phyloP scores from a whole-genome alignment of 2,329 filamentous ascomycete genomes.

The Curvularia lunata region DNA sequence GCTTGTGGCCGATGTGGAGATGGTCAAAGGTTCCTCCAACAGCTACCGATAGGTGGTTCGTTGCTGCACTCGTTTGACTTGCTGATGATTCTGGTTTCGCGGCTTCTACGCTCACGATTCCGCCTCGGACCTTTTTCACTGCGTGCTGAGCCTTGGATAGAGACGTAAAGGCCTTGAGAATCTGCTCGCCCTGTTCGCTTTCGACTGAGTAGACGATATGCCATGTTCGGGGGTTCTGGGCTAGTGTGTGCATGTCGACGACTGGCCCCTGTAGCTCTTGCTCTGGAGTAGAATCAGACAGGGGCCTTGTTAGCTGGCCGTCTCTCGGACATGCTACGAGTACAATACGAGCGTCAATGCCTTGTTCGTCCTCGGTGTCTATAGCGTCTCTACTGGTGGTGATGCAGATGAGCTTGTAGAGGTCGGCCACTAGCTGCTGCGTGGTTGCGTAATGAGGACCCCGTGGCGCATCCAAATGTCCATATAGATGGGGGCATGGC shows the following conservation, averaged over 20 bases:
- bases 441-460: constrained; percentile 68
- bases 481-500: constrained; percentile 66
- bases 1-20: constrained; percentile 91
- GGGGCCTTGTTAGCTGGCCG: constrained; percentile 33
- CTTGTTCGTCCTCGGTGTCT: constrained; percentile 69
- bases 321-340: constrained; percentile 67
- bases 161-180: constrained; percentile 58
- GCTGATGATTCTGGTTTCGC: constrained; percentile 6
- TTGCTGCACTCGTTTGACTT: constrained; percentile 9
- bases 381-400: constrained; percentile 70
- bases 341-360: constrained; percentile 77
- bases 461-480: constrained; percentile 58
- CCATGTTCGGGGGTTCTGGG: constrained; percentile 64
- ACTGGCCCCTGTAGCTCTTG: constrained; percentile 56
- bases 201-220: constrained; percentile 69
- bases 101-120: constrained; percentile 39
- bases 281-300: constrained; percentile 36
- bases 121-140: constrained; percentile 46
- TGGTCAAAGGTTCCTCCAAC: constrained; percentile 97
- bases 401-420: constrained; percentile 79
- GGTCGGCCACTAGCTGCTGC: constrained; percentile 74
- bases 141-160: constrained; percentile 34
- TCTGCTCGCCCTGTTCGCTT: constrained; percentile 66
- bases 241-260: constrained; percentile 57
- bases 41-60: constrained; percentile 69